Base-by-base conservation (phyloP, 2,329 filamentous ascomycete species). In the Diaporthe capsici region DNA sequence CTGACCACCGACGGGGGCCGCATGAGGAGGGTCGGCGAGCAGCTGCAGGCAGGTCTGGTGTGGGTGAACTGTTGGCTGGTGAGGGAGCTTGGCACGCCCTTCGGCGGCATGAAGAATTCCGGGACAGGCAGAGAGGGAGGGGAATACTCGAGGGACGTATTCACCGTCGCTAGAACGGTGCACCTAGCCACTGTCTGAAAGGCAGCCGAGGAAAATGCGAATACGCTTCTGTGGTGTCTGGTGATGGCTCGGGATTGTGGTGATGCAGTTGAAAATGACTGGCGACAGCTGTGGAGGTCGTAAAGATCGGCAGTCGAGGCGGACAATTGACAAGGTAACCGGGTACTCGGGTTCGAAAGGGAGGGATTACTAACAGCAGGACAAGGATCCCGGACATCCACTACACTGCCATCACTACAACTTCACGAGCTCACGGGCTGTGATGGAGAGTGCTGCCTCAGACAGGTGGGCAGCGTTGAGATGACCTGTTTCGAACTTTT, bases 51-150 rank as follows among this genome's bases (percentile, higher is more conserved):
- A 1, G 82, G 82, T 0, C 22, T 83, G 75, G 80, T 83, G 10
- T 83, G 82, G 82, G 80, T 83, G 20, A 84, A 83, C 71, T 81
- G 80, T 68, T 83, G 82, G 81, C 76, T 83, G 37, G 81, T 82
- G 2, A 72, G 82, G 51, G 81, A 83, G 74, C 75, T 83, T 13
- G 81, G 81, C 12, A 83, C 82, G 22, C 82, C 82, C 2, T 83
- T 83, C 72, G 82, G 82, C 6, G 82, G 82, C 17, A 82, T 83
- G 78, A 83, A 83, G 78, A 80, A 80, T 63, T 82, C 81, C 28
- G 82, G 82, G 2, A 81, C 78, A 1, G 82, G 82, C 0, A 78
- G 80, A 37, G 82, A 83, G 49, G 82, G 82, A 2, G 82, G 82
- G 7, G 81, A 82, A 57, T 81, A 83, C 75, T 82, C 80, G 31